A percentile compares a stretch with the other conserved stretches of the same genome.
Evolutionary conservation across 257 asterid species (phyloP).

Genomic region (Thymus quinquecostatus): DNA sequence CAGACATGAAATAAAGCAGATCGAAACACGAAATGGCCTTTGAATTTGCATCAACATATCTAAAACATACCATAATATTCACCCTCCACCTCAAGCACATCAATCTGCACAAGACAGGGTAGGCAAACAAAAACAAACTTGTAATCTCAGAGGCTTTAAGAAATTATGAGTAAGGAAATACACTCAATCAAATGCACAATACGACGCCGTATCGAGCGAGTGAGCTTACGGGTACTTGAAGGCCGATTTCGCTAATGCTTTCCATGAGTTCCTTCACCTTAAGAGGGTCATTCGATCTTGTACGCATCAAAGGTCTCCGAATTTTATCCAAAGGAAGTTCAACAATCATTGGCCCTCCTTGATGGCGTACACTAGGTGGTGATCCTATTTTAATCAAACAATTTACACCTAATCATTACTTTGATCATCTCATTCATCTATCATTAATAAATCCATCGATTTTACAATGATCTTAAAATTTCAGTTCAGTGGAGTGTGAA

Average conservation of each 20-base stretch:
- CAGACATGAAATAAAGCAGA: not conserved
- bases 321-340: constrained; percentile 88
- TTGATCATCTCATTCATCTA: not conserved
- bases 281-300: constrained; percentile 75
- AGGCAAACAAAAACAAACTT: not conserved
- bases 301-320: constrained; percentile 89
- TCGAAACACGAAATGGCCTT: not conserved
- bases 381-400: constrained; percentile 48
- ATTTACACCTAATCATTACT: not conserved
- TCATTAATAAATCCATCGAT: not conserved
- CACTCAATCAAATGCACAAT: too few relatives aligned
- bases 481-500: too few relatives aligned
- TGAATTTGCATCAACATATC: not conserved
- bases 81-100: constrained; percentile 96
- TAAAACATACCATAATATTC: constrained; percentile 68
- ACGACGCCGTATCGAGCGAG: too few relatives aligned
- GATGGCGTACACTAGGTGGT: constrained; percentile 61
- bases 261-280: constrained; percentile 86
- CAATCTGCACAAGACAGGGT: constrained; percentile 65
- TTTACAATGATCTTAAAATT: not conserved
- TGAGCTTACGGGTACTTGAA: constrained; percentile 66
- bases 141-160: not conserved
- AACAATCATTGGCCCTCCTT: constrained; percentile 73
- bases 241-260: constrained; percentile 81
- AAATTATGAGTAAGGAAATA: not conserved